Conservation (phyloP, 768 basidiomycete species). For the Termitomyces sp. region DNA sequence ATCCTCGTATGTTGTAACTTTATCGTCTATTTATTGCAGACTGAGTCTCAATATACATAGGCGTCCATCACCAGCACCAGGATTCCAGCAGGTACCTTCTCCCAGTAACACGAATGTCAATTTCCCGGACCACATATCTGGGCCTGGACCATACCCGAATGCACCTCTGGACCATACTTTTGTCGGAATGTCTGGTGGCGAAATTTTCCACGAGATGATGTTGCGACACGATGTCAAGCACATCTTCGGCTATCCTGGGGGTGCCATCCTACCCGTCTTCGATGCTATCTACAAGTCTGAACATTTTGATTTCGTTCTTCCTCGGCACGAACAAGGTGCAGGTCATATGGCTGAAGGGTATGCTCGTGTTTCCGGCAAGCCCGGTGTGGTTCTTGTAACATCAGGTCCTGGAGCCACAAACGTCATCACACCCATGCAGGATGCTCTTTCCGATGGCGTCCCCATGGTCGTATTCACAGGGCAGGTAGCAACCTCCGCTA, state of each 20-base stretch:
- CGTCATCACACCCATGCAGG: slow-evolving; percentile 97
- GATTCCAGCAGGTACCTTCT: slow-evolving; percentile 36
- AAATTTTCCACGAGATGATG: slow-evolving; percentile 99
- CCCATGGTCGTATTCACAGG: slow-evolving; percentile 95
- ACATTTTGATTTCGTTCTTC: slow-evolving; percentile 93
- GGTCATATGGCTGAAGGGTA: slow-evolving; percentile 99
- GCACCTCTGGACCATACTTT: slow-evolving; percentile 75
- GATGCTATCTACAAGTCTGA: slow-evolving; percentile 97
- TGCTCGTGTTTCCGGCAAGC: slow-evolving; percentile 94
- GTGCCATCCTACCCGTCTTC: slow-evolving; percentile 98
- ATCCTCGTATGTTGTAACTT: slow-evolving; percentile 38
- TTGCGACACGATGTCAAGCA: slow-evolving; percentile 93
- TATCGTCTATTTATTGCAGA: slow-evolving; percentile 4
- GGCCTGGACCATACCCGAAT: slow-evolving; percentile 36
- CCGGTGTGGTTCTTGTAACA: slow-evolving; percentile 96
- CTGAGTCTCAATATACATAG: slow-evolving; percentile 28
- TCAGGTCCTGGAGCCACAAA: slow-evolving; percentile 98
- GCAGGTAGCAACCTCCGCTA: slow-evolving; percentile 98
- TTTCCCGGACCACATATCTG: slow-evolving; percentile 25
- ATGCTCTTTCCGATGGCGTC: slow-evolving; percentile 90
- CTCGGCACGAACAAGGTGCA: slow-evolving; percentile 96
- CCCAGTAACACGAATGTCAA: slow-evolving; percentile 27
- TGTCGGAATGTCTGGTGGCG: slow-evolving; percentile 89
- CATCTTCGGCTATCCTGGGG: slow-evolving; percentile 96
- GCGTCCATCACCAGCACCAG: slow-evolving; percentile 59